Conservation (phyloP, 2,329 filamentous ascomycete genomes). For the Aspergillus fumigatiaffinis region DNA sequence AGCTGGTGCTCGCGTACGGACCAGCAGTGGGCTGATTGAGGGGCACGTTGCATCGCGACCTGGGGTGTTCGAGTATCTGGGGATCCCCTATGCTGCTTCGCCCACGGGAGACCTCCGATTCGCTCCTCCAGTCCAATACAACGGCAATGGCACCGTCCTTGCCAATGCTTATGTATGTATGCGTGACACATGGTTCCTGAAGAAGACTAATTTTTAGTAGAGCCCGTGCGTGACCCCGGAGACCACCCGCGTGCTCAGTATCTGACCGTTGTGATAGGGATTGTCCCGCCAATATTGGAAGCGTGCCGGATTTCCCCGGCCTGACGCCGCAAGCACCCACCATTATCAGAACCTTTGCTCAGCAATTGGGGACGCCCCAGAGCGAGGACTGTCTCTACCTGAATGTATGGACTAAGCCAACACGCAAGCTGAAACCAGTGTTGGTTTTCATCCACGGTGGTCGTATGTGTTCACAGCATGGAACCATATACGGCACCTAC, state of each 20-base stretch:
- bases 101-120: constrained; percentile 27
- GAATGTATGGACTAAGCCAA: constrained; percentile 29
- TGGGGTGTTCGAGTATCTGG: constrained; percentile 23
- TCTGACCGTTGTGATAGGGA: constrained; percentile 12
- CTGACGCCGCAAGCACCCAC: constrained; percentile 16
- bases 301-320: constrained; percentile 17
- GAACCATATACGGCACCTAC: background rate
- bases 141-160: constrained; percentile 5
- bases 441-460: constrained; percentile 43
- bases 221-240: constrained; percentile 9
- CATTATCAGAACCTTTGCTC: constrained; percentile 20
- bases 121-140: constrained; percentile 17
- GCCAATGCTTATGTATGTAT: constrained; percentile 12
- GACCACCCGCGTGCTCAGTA: background rate
- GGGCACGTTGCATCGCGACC: constrained; percentile 16
- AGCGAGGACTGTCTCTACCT: constrained; percentile 35
- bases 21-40: constrained; percentile 20
- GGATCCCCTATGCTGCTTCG: constrained; percentile 26
- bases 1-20: constrained; percentile 10
- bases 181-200: background rate
- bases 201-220: constrained; percentile 3
- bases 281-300: constrained; percentile 18
- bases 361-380: constrained; percentile 22
- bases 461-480: constrained; percentile 19
- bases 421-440: constrained; percentile 30